These are phyloP conservation scores for Boletus subparvulus DNA, from an alignment of 768 basidiomycete species.

Conservation along the genomic window DNA sequence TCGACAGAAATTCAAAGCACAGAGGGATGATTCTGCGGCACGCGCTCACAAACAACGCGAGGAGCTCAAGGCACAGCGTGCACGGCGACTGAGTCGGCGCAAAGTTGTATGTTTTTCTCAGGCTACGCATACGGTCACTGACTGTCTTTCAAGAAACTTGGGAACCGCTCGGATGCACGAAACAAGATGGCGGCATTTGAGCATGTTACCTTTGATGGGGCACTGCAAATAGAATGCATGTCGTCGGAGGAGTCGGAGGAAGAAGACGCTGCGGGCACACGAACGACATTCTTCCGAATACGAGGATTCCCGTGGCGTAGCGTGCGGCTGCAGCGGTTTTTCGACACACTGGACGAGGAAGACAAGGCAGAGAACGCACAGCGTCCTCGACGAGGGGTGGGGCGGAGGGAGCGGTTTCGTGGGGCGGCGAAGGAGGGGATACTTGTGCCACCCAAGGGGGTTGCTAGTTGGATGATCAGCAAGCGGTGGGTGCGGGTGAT, in stretches of 20 bases:
- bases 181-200: slow-evolving; percentile 52
- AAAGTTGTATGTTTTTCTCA: slow-evolving; percentile 51
- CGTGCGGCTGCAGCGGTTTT: slow-evolving; percentile 58
- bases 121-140: background rate
- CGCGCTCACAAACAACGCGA: slow-evolving; percentile 50
- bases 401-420: slow-evolving; percentile 51
- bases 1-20: slow-evolving; percentile 63
- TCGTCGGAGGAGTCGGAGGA: slow-evolving; percentile 80
- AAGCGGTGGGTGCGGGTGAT: slow-evolving; percentile 54
- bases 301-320: slow-evolving; percentile 72
- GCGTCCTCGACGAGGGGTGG: slow-evolving; percentile 57
- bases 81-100: slow-evolving; percentile 58
- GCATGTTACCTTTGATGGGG: slow-evolving; percentile 67
- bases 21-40: slow-evolving; percentile 50
- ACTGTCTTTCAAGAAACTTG: slow-evolving; percentile 56
- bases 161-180: slow-evolving; percentile 59
- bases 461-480: slow-evolving; percentile 77
- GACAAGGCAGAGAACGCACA: slow-evolving; percentile 44
- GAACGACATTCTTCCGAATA: slow-evolving; percentile 45
- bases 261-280: slow-evolving; percentile 29
- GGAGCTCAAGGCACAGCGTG: slow-evolving; percentile 58
- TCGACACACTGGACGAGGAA: slow-evolving; percentile 57
- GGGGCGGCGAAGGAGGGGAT: slow-evolving; percentile 60
- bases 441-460: slow-evolving; percentile 59
- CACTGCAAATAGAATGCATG: slow-evolving; percentile 74